phyloP scores from a whole-genome alignment of 2,329 filamentous ascomycete species.

The Trichoderma brevicompactum region DNA sequence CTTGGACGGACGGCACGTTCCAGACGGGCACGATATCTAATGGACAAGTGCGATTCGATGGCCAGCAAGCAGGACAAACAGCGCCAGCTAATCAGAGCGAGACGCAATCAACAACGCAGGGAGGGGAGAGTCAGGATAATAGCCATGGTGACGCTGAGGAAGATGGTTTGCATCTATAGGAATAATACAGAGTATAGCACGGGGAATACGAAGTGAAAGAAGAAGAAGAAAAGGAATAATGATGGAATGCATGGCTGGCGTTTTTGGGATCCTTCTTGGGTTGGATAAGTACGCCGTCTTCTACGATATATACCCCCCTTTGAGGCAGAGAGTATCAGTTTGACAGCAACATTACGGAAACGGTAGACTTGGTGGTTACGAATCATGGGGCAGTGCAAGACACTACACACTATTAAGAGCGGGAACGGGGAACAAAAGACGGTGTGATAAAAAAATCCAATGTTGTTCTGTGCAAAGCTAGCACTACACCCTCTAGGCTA shows the following conservation, averaged over 20 bases:
- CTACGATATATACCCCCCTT: constrained; percentile 23
- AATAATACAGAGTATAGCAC: neutral
- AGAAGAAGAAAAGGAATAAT: neutral
- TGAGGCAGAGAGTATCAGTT: constrained; percentile 5
- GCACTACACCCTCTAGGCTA: constrained; percentile 25
- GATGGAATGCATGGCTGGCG: constrained; percentile 33
- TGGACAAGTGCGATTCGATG: constrained; percentile 54
- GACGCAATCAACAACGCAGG: constrained; percentile 60
- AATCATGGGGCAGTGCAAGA: neutral
- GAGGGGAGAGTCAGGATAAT: constrained; percentile 60
- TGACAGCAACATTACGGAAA: neutral
- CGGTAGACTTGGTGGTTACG: neutral
- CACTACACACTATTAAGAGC: neutral
- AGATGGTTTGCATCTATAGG: constrained; percentile 65
- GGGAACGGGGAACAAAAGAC: neutral
- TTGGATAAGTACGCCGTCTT: constrained; percentile 7
- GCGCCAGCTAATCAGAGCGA: constrained; percentile 58
- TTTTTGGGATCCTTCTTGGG: constrained; percentile 31
- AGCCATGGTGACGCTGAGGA: constrained; percentile 51
- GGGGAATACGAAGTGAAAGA: neutral
- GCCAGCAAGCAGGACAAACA: constrained; percentile 36
- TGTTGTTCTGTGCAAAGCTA: constrained; percentile 24
- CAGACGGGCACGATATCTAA: constrained; percentile 61
- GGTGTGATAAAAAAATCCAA: neutral
- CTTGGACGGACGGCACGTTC: constrained; percentile 68